phyloP scores from a whole-genome alignment of 495 filamentous ascomycete species.

The Xylaria longipes region DNA sequence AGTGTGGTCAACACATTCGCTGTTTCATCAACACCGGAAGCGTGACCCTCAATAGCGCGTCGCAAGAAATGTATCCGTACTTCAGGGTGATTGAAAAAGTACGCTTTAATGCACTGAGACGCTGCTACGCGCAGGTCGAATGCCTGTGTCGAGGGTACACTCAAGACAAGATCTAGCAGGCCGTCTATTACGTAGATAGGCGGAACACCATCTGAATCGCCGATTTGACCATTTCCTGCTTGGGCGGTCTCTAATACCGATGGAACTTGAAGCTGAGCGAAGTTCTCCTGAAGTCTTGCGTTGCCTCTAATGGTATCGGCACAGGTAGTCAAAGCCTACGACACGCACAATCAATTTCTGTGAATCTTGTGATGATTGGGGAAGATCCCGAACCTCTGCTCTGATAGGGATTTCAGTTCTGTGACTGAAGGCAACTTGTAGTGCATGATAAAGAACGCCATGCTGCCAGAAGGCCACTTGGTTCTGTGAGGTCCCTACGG shows the following conservation, averaged over 20 bases:
- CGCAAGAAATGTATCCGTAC: conserved; percentile 85
- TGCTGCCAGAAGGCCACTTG: conserved; percentile 85
- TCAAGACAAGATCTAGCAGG: conserved; percentile 85
- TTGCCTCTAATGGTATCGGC: conserved; percentile 91
- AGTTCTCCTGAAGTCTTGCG: conserved; percentile 76
- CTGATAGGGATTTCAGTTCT: conserved; percentile 76
- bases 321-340: conserved; percentile 79
- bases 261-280: conserved; percentile 81
- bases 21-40: conserved; percentile 77
- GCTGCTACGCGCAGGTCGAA: conserved; percentile 85
- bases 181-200: conserved; percentile 92
- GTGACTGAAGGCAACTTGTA: conserved; percentile 84
- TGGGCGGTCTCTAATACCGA: conserved; percentile 57
- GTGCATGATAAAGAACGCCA: conserved; percentile 79
- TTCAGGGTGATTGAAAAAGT: conserved; percentile 78
- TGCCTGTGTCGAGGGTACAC: conserved; percentile 65
- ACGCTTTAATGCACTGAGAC: conserved; percentile 89
- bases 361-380: conserved; percentile 32
- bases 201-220: conserved; percentile 54
- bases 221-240: conserved; percentile 49
- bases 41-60: conserved; percentile 87
- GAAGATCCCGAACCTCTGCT: conserved; percentile 67
- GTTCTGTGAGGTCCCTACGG: conserved; percentile 79
- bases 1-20: conserved; percentile 91
- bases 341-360: conserved; percentile 36